phyloP scores from a whole-genome alignment of 345 rosid genomes.

The Eucalyptus coolabah region DNA sequence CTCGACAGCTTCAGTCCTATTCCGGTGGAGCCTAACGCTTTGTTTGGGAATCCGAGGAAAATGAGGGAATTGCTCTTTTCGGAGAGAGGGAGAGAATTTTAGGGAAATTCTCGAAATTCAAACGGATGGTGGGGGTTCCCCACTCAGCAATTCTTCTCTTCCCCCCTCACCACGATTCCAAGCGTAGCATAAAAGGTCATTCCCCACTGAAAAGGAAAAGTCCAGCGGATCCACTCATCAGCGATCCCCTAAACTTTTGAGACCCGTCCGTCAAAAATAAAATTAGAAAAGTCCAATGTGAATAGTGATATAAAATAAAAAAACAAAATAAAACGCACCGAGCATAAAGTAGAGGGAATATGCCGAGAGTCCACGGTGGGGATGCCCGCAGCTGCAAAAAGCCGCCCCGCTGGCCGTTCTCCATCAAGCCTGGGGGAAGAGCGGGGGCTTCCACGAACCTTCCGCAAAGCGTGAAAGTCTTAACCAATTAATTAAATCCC shows the following conservation, averaged over 20 bases:
- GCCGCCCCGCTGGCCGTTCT: not conserved
- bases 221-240: not conserved
- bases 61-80: not conserved
- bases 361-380: not conserved
- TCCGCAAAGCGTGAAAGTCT: not conserved
- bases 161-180: not conserved
- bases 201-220: not conserved
- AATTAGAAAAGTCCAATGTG: not conserved
- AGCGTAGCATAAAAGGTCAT: not conserved
- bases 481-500: not conserved
- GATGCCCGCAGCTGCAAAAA: not conserved
- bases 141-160: not conserved
- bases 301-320: not conserved
- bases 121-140: not conserved
- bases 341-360: not conserved
- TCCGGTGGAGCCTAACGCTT: not conserved
- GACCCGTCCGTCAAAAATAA: not conserved
- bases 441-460: not conserved
- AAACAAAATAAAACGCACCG: not conserved
- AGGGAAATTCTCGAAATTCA: not conserved
- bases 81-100: not conserved
- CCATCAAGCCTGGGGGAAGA: not conserved
- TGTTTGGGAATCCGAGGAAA: not conserved
- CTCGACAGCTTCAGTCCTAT: not conserved
- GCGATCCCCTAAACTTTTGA: not conserved